Evolutionary conservation across 83 land plant species (phyloP), one percentile per base, ranked within the genome.

Genomic region (Picea abies): DNA sequence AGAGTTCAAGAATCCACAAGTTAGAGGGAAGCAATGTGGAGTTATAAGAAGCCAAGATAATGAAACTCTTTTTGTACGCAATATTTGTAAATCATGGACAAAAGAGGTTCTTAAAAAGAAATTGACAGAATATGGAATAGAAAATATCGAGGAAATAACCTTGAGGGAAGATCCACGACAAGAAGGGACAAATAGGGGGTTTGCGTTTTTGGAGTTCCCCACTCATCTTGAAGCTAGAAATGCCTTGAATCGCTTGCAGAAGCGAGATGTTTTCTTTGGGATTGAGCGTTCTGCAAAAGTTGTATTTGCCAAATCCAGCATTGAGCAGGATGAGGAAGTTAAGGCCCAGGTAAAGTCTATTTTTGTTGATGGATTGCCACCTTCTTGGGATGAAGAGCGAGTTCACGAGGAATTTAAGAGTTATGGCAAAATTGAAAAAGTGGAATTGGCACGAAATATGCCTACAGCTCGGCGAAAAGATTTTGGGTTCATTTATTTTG

Each of bases 141-240:
- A 87, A 61, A 86, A 85, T 67, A 67, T 88, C 49, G 94, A 90
- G 80, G 90, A 90, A 23, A 76, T 86, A 68, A 88, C 90, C 35
- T 44, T 92, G 80, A 82, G 86, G 85, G 87, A 82, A n/a, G 94
- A 92, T 79, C 90, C 92, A 66, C 75, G 76, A 26, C 81, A 83
- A 12, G 88, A 86, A 72, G 92, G 89, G 29, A 67, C 37, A 26
- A 92, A 92, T 47, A 83, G 94, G 29, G 94, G 94, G 4, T 92
- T 80, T 88, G 89, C n/a, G n/a, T n/a, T n/a, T n/a, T n/a, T n/a
- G n/a, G n/a, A n/a, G n/a, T n/a, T n/a, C n/a, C n/a, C n/a, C 72
- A 88, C 92, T 41, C 90, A 84, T 49, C 90, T 80, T 67, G 90
- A 88, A 61, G 94, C 94, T 12, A 78, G 86, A 61, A 84, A 68